phyloP scores from a whole-genome alignment of 495 filamentous ascomycete species.

The Letharia lupina region DNA sequence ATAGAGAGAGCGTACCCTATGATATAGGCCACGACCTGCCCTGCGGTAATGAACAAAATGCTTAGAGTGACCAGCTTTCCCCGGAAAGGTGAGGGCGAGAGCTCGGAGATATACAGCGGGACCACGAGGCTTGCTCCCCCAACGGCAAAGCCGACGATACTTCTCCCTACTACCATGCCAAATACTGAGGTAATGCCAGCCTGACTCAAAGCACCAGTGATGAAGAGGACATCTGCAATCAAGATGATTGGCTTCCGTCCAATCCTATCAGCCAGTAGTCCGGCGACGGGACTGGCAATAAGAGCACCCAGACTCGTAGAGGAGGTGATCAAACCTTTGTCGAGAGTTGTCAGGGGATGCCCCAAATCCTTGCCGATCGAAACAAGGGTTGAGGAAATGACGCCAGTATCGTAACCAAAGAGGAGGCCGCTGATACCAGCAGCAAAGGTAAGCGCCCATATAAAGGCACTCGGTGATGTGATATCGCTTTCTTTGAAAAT shows the following conservation, averaged over 20 bases:
- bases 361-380: conserved; percentile 72
- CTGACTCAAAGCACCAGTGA: conserved; percentile 64
- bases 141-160: conserved; percentile 73
- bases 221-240: conserved; percentile 70
- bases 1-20: conserved; percentile 58
- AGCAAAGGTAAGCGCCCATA: conserved; percentile 71
- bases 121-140: conserved; percentile 76
- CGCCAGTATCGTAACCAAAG: conserved; percentile 86
- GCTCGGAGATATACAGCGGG: conserved; percentile 74
- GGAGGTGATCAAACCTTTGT: conserved; percentile 79
- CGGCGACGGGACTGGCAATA: conserved; percentile 65
- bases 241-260: conserved; percentile 72
- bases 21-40: conserved; percentile 80
- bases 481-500: conserved; percentile 1
- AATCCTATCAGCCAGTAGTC: conserved; percentile 61
- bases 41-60: conserved; percentile 71
- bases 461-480: conserved; percentile 31
- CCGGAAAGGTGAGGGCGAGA: conserved; percentile 65
- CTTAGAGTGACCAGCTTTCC: conserved; percentile 72
- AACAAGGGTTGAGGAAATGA: conserved; percentile 81
- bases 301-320: conserved; percentile 75
- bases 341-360: conserved; percentile 56
- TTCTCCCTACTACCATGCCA: conserved; percentile 69
- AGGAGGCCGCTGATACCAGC: conserved; percentile 79
- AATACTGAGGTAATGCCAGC: conserved; percentile 53